Evolutionary conservation across 257 asterid genomes (phyloP).

Genomic region (Mentha longifolia): DNA sequence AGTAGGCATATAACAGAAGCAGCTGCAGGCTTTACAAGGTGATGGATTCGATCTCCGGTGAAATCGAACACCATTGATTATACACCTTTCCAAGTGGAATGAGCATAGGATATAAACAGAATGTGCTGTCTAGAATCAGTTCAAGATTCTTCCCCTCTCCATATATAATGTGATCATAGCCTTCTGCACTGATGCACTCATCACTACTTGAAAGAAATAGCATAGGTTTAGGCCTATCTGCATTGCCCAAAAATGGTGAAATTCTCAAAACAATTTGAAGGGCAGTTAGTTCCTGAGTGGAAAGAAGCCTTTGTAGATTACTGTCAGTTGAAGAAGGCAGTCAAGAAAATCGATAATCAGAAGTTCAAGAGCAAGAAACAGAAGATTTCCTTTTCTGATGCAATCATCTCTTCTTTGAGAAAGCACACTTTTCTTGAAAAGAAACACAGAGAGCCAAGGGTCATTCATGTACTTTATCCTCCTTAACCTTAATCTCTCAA

Average conservation of each 20-base stretch:
- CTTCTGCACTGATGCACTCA: constrained; percentile 28
- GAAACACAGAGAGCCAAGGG: constrained; percentile 53
- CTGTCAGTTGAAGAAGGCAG: constrained; percentile 74
- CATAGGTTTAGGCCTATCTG: neutral
- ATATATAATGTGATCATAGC: constrained; percentile 50
- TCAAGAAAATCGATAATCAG: constrained; percentile 63
- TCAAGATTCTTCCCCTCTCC: constrained; percentile 53
- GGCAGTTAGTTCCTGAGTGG: constrained; percentile 94
- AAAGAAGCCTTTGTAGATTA: constrained; percentile 96
- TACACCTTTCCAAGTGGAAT: constrained; percentile 59
- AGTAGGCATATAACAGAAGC: constrained; percentile 19
- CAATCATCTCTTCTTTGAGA: constrained; percentile 45
- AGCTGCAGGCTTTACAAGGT: neutral
- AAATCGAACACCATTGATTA: constrained; percentile 33
- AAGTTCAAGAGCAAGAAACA: constrained; percentile 28
- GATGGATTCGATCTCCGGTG: neutral
- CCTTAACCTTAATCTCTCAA: neutral
- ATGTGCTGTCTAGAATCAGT: constrained; percentile 65
- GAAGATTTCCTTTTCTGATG: constrained; percentile 26
- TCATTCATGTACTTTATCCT: constrained; percentile 61
- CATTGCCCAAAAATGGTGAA: constrained; percentile 67
- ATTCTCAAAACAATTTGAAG: constrained; percentile 90
- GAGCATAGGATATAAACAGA: constrained; percentile 65
- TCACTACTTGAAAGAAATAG: constrained; percentile 26
- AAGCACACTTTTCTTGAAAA: constrained; percentile 49